These are phyloP conservation scores for Aureobasidium pullulans DNA, from an alignment of 2,329 filamentous ascomycete genomes.

Conservation along the genomic window DNA sequence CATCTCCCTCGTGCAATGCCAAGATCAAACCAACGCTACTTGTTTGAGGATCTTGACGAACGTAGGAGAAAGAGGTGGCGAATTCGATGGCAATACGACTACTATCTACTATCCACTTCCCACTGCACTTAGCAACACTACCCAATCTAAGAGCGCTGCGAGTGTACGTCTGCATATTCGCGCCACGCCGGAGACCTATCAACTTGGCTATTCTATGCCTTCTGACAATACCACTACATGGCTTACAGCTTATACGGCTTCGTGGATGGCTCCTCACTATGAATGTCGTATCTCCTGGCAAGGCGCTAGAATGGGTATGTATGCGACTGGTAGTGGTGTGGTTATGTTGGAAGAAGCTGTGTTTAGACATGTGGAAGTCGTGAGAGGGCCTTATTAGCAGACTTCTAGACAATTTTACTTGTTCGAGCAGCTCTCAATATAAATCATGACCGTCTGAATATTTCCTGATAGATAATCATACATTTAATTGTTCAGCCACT, in stretches of 20 bases:
- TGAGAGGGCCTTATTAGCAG: neutral
- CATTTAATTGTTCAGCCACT: too few relatives aligned
- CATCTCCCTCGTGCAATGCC: neutral
- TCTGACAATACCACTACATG: neutral
- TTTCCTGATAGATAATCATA: too few relatives aligned
- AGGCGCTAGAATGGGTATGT: neutral
- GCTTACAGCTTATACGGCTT: neutral
- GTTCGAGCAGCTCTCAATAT: too few relatives aligned
- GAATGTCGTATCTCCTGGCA: neutral
- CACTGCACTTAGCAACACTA: neutral
- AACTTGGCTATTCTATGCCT: neutral
- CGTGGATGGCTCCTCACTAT: neutral
- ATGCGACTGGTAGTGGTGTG: neutral
- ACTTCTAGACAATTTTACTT: too few relatives aligned
- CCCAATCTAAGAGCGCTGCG: neutral
- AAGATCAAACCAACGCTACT: neutral
- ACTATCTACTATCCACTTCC: neutral
- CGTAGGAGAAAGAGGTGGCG: neutral
- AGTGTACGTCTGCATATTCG: neutral
- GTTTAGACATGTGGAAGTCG: neutral
- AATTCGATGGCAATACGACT: neutral
- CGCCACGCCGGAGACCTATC: neutral
- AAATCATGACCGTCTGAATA: too few relatives aligned
- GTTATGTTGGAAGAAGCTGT: neutral
- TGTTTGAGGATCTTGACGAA: neutral